Conservation (phyloP, 352 stramenopile genomes). For the Pythium biforme region DNA sequence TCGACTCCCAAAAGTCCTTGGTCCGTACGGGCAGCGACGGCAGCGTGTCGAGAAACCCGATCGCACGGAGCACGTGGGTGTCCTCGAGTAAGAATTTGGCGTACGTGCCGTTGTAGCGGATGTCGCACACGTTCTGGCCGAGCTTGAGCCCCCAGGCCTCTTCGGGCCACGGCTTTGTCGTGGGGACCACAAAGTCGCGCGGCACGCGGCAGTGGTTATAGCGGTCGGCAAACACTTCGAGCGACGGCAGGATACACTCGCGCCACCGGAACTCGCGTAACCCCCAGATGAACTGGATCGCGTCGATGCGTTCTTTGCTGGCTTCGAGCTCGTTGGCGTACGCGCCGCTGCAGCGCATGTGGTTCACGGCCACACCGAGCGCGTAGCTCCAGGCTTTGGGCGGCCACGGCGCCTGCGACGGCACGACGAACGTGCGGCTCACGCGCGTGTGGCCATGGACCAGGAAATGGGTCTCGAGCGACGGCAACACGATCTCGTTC, state of each 20-base stretch:
- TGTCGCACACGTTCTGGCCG: slow-evolving; percentile 16
- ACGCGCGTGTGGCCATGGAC: slow-evolving; percentile 23
- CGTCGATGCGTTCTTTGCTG: slow-evolving; percentile 13
- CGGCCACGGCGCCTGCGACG: slow-evolving; percentile 24
- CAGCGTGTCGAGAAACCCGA: slow-evolving; percentile 21
- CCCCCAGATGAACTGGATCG: slow-evolving; percentile 29
- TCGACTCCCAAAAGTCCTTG: slow-evolving; percentile 10
- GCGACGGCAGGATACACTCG: slow-evolving; percentile 21
- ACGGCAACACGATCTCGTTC: slow-evolving; percentile 20
- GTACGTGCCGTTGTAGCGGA: slow-evolving; percentile 23
- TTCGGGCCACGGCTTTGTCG: slow-evolving; percentile 17
- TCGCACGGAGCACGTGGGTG: slow-evolving; percentile 8
- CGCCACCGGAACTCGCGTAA: slow-evolving; percentile 29
- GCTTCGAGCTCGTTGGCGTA: slow-evolving; percentile 20
- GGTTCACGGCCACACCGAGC: slow-evolving; percentile 19
- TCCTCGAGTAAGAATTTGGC: slow-evolving; percentile 17
- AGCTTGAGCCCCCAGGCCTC: slow-evolving; percentile 22
- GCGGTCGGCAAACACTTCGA: slow-evolving; percentile 18
- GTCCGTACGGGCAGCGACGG: neutral
- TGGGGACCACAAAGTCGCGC: slow-evolving; percentile 24
- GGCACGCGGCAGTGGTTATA: slow-evolving; percentile 25
- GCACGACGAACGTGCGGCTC: slow-evolving; percentile 22
- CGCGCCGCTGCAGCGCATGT: slow-evolving; percentile 25
- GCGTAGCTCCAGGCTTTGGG: slow-evolving; percentile 14
- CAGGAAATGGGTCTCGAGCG: slow-evolving; percentile 19